Conservation (phyloP, 164 flowering plant genomes). For the Magnolia officinalis region DNA sequence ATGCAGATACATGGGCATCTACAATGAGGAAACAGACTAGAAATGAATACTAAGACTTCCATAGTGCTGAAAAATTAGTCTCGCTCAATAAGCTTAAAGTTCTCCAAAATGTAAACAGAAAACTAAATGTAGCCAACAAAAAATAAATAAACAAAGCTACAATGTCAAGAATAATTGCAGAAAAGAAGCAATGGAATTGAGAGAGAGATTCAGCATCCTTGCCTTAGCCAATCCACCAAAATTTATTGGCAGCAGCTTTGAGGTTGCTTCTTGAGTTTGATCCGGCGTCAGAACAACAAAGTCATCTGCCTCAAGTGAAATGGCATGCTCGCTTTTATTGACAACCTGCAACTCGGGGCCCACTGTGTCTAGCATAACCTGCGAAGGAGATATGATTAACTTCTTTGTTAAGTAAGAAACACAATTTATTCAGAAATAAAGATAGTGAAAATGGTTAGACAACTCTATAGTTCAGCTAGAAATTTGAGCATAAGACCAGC, state of each 20-base stretch:
- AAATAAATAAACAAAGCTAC: background rate
- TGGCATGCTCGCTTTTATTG: constrained; percentile 54
- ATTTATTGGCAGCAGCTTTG: constrained; percentile 75
- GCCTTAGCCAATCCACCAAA: constrained; percentile 77
- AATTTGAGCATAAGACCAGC: background rate
- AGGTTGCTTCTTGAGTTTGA: constrained; percentile 62
- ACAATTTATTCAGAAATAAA: background rate
- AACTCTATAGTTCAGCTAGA: background rate
- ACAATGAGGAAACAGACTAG: too few species aligned
- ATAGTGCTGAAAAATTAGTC: too few species aligned
- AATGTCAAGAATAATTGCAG: background rate
- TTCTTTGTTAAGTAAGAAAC: background rate
- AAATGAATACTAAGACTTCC: too few species aligned
- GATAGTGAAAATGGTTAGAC: background rate
- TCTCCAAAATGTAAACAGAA: background rate
- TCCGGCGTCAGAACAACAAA: constrained; percentile 67
- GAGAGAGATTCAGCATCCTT: background rate
- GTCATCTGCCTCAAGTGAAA: constrained; percentile 57
- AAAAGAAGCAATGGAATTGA: background rate
- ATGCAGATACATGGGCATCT: too few species aligned
- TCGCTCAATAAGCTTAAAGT: background rate
- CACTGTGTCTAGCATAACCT: constrained; percentile 94
- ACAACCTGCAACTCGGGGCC: constrained; percentile 88
- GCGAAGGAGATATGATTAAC: constrained; percentile 13
- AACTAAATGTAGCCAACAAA: background rate